These are phyloP conservation scores for Plasmodium inui DNA, from an alignment of 169 alveolate genomes.

Conservation along the genomic window DNA sequence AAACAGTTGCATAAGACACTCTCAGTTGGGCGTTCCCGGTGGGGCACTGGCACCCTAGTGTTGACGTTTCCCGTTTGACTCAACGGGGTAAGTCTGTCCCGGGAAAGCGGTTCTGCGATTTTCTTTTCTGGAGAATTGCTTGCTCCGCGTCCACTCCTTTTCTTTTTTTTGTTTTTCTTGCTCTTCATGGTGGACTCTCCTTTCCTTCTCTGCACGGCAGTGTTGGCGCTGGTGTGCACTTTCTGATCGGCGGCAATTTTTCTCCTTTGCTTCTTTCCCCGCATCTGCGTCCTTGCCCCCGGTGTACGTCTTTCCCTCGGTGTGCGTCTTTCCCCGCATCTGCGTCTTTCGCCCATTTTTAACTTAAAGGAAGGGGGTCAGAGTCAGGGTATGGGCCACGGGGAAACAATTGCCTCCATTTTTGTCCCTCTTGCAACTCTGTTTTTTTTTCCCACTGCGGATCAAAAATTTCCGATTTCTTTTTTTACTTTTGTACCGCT, in stretches of 20 bases:
- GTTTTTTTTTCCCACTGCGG: not conserved
- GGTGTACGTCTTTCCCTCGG: no score
- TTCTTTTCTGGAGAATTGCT: not conserved
- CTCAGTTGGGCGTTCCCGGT: not conserved
- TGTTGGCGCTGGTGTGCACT: not conserved
- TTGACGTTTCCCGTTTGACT: not conserved
- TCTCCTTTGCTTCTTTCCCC: no score
- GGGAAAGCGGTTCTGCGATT: not conserved
- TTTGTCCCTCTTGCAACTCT: not conserved
- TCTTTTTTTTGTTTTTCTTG: not conserved
- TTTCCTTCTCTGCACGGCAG: not conserved
- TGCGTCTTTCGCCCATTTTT: not conserved
- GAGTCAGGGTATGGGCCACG: not conserved
- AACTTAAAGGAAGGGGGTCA: not conserved
- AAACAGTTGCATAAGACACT: not conserved
- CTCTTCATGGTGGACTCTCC: not conserved
- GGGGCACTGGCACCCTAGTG: not conserved
- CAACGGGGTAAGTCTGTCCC: not conserved
- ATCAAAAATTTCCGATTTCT: no score
- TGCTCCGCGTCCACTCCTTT: not conserved
- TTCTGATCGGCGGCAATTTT: not conserved
- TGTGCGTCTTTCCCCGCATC: no score
- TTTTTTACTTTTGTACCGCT: not conserved
- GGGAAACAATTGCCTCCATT: not conserved
- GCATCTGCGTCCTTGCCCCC: no score